phyloP scores from a whole-genome alignment of 192 early-diverging fungal species.

The Backusella parvicylindrica region DNA sequence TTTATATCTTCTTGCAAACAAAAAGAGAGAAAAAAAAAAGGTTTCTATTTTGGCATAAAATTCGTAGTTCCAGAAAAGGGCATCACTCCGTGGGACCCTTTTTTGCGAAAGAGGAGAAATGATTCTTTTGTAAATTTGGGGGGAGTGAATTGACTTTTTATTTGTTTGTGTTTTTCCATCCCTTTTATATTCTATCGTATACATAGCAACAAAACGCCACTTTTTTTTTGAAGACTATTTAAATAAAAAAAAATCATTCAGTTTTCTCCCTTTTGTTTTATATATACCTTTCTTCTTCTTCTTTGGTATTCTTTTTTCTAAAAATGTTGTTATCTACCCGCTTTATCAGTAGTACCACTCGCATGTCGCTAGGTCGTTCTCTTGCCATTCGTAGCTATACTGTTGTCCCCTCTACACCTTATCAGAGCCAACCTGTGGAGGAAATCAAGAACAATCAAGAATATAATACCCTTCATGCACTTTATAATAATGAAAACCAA shows the following conservation, averaged over 20 bases:
- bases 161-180: background rate
- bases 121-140: too few relatives aligned
- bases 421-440: background rate
- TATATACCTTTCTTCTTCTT: background rate
- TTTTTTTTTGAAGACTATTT: background rate
- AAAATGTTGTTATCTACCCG: background rate
- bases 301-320: too few relatives aligned
- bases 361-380: background rate
- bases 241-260: background rate
- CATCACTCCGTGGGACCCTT: background rate
- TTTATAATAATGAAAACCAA: conserved; percentile 25
- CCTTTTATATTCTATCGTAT: background rate
- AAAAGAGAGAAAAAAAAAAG: background rate
- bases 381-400: conserved; percentile 14
- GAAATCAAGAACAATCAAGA: background rate
- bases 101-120: background rate
- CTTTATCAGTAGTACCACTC: background rate
- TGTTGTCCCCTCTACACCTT: conserved; percentile 22
- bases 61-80: too few relatives aligned
- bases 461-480: conserved; percentile 13
- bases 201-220: background rate
- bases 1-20: background rate
- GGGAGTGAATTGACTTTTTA: background rate
- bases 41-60: background rate
- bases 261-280: background rate